Evolutionary conservation across 1,284 basidiomycete genomes (phyloP), one percentile per base, ranked within the genome.

Genomic region (Chondrostereum purpureum): DNA sequence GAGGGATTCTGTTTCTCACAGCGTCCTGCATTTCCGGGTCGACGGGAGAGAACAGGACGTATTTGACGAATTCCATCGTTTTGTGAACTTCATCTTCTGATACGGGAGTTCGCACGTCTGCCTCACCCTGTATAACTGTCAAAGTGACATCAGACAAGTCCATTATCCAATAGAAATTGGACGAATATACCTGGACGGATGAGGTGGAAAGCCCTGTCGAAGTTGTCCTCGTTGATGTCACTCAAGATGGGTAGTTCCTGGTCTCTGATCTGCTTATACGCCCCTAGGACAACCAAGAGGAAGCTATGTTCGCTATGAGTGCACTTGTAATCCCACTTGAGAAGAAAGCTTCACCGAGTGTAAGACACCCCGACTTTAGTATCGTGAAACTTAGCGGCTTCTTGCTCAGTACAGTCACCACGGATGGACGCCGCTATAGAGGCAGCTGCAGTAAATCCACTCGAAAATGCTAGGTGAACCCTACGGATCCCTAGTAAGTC

Each of bases 111-210:
- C 75, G 75, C 55, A 75, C 66, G 52, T 80, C 78, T 2, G 70
- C 72, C 18, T 68, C 68, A 3, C 78, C 76, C 52, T 80, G 78
- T 31, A 80, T 80, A 33, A 80, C 78, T 78, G n/a, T n/a, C n/a
- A n/a, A 47, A 20, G 18, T 17, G 3, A 36, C 21, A 45, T 44
- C 36, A 45, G 18, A 34, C 4, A 40, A 34, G 31, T 24, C 19
- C n/a, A 38, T 10, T 16, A 19, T 19, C 34, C 39, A 35, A 53
- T 17, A 27, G 35, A 8, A 31, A 18, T 14, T 10, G 10, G 27
- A 10, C 10, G 23, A 18, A 42, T 58, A 17, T 51, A 68, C 69
- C 61, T 22, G 70, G 67, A 20, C 69, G 54, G 45, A 70, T 55
- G 51, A 60, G 61, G 19, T 58, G 51, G 50, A 71, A 71, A 14